phyloP scores from a whole-genome alignment of 2,329 filamentous ascomycete species.

The Didymella pomorum region DNA sequence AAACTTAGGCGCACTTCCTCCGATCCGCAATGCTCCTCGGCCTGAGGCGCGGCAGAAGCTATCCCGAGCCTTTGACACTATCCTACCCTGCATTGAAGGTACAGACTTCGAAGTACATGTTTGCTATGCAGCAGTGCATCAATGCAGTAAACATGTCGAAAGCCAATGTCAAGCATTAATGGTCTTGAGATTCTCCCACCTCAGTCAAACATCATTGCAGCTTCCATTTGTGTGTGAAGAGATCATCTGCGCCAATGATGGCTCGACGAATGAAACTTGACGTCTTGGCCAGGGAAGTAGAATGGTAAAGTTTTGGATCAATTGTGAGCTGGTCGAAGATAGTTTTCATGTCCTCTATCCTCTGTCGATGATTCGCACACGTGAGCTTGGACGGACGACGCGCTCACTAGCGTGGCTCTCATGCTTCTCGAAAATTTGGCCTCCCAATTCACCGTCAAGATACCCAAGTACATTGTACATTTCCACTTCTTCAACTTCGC shows the following conservation, averaged over 20 bases:
- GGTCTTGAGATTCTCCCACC: background rate
- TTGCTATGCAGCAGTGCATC: background rate
- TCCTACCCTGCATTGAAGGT: background rate
- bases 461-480: slow-evolving; percentile 1
- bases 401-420: background rate
- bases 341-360: background rate
- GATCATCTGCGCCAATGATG: background rate
- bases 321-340: background rate
- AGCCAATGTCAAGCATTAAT: background rate
- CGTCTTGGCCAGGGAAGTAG: background rate
- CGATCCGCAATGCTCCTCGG: slow-evolving; percentile 17
- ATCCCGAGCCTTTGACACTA: slow-evolving; percentile 2
- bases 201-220: background rate
- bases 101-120: background rate
- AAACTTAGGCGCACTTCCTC: slow-evolving; percentile 4
- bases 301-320: background rate
- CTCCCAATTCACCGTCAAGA: slow-evolving; percentile 15
- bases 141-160: background rate
- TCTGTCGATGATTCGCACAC: slow-evolving; percentile 3
- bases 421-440: slow-evolving; percentile 19
- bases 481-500: background rate
- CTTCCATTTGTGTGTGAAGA: background rate
- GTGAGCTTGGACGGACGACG: slow-evolving; percentile 1
- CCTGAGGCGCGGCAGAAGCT: slow-evolving; percentile 13
- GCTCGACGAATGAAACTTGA: background rate